Base-by-base conservation (phyloP, 768 basidiomycete genomes). In the Leucocoprinus leucothites region DNA sequence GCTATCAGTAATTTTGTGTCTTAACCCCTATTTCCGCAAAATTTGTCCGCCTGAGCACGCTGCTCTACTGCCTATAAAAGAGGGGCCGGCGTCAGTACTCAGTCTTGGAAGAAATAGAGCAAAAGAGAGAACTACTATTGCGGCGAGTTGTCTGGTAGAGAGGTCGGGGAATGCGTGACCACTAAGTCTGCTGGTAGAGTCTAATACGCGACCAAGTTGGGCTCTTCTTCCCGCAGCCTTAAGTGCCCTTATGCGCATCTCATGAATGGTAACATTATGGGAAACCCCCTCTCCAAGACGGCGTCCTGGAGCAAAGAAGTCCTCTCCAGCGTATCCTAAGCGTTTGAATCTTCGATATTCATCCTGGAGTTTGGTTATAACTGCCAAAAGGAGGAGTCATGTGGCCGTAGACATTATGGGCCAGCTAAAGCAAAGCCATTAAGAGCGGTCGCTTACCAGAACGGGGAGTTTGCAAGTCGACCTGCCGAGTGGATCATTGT, bases 401-500 rank as follows among this genome's bases (percentile, higher is more conserved):
- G 95, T 4, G 93, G 89, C 2, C 91, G 63, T 93, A 90, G 7
- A 89, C 83, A 64, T 89, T 93, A 65, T 94, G 93, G 0, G 92
- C 88, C 35, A 96, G 85, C 91, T 95, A 53, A 31, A 53, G 38
- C 42, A 41, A 31, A 11, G 5, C 6, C 31, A 31, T 31, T 11
- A 11, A 31, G 5, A 5, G 31, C 31, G 31, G 31, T 11, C 53
- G 21, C 38, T 45, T 21, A 56, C 19, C 28, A 28, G 31, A 24
- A 9, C 21, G 34, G 47, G 31, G 1, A 4, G 18, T 44, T 14
- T 31, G 9, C 6, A 6, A 1, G 13, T 19, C 28, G 5, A 57
- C 71, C 59, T 59, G 89, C 91, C 77, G 97, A 94, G 64, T 96
- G 94, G 14, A 97, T 77, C 93, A 96, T 92, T 0, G 90, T 91